Percentiles rank a stretch among this genome's conserved stretches.
Evolutionary conservation across 2,329 filamentous ascomycete genomes (phyloP).

Genomic region (Sarocladiaceae sp.): DNA sequence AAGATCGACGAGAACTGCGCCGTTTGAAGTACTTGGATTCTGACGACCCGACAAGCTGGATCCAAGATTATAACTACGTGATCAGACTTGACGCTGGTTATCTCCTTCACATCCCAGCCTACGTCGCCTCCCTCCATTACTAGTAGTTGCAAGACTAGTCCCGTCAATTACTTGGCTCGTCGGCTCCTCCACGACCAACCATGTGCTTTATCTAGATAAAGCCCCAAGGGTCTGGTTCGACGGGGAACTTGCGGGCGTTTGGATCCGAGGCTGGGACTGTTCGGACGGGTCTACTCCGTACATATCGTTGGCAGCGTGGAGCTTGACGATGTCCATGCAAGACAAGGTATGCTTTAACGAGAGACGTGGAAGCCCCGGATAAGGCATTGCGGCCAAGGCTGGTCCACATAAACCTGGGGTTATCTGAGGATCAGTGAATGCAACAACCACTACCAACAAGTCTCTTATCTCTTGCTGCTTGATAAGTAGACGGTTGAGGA

Average conservation of each 20-base stretch:
- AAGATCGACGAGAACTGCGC: too few relatives aligned
- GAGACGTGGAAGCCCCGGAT: too few relatives aligned
- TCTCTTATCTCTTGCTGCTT: background rate
- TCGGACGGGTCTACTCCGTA: background rate
- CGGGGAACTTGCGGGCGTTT: background rate
- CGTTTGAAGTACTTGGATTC: too few relatives aligned
- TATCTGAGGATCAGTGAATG: too few relatives aligned
- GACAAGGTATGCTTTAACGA: too few relatives aligned
- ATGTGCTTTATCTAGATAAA: background rate
- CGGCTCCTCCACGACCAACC: background rate
- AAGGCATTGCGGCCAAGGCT: too few relatives aligned
- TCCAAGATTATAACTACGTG: background rate
- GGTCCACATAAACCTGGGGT: too few relatives aligned
- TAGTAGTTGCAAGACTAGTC: slow-evolving; percentile 1
- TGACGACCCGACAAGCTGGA: background rate
- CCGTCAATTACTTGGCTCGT: too few relatives aligned
- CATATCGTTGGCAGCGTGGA: background rate
- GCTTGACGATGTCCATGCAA: too few relatives aligned
- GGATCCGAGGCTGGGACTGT: background rate
- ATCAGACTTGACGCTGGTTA: background rate
- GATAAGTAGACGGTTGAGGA: background rate
- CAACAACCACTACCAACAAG: background rate
- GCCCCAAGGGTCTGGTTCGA: background rate
- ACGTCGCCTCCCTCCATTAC: slow-evolving; percentile 16
- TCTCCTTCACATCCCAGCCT: background rate